Conservation (phyloP, 106 monocot species). For the Alisma plantagoaquatica region DNA sequence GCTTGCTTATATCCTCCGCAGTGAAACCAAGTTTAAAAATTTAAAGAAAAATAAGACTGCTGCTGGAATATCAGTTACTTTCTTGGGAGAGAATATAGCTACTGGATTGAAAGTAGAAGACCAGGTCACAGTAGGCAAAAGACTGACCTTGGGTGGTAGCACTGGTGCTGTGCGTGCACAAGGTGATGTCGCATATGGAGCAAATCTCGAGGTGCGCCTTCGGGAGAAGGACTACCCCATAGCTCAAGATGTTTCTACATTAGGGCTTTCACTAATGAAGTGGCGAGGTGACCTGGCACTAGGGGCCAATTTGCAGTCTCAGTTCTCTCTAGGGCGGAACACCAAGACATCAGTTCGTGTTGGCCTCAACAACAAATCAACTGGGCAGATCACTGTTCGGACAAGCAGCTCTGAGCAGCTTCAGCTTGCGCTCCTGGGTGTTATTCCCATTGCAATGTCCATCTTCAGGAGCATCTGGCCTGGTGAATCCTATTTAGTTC, state of each 20-base stretch:
- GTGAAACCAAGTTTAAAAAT: slow-evolving; percentile 86
- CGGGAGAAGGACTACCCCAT: slow-evolving; percentile 77
- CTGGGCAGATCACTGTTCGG: slow-evolving; percentile 68
- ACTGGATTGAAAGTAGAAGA: slow-evolving; percentile 84
- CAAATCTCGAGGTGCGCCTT: slow-evolving; percentile 74
- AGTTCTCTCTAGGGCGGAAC: slow-evolving; percentile 49
- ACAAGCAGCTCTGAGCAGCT: slow-evolving; percentile 68
- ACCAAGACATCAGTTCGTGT: slow-evolving; percentile 67
- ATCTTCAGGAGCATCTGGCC: slow-evolving; percentile 40
- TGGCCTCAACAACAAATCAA: slow-evolving; percentile 81
- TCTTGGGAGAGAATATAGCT: slow-evolving; percentile 76
- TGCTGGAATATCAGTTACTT: slow-evolving; percentile 69
- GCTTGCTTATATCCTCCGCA: slow-evolving; percentile 58
- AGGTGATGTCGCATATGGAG: slow-evolving; percentile 79
- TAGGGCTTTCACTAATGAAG: slow-evolving; percentile 85
- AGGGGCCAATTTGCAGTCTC: slow-evolving; percentile 88
- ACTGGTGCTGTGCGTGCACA: slow-evolving; percentile 79
- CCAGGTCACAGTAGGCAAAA: slow-evolving; percentile 63
- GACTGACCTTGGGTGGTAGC: slow-evolving; percentile 45
- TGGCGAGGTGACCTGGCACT: slow-evolving; percentile 85
- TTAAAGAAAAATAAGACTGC: slow-evolving; percentile 82
- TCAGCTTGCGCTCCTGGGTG: slow-evolving; percentile 59
- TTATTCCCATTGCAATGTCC: slow-evolving; percentile 48
- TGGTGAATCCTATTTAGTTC: slow-evolving; percentile 22
- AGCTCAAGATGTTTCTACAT: slow-evolving; percentile 55